Conservation (phyloP, 2,329 filamentous ascomycete species). For the Pseudocercospora vitis region DNA sequence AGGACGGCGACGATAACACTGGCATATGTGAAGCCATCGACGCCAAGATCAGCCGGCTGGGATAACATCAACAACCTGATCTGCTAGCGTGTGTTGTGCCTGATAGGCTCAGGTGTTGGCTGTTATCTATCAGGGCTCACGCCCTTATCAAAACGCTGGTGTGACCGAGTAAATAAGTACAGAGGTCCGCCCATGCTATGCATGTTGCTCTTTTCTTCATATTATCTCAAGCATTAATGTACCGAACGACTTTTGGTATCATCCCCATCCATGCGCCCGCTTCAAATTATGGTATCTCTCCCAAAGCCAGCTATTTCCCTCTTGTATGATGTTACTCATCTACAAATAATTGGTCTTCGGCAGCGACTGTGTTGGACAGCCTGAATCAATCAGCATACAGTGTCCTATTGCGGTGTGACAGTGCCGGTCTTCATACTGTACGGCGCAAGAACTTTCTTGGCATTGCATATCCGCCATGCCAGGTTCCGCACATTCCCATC, state of each 20-base stretch:
- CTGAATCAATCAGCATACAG: slow-evolving; percentile 2
- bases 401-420: slow-evolving; percentile 29
- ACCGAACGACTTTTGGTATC: not conserved
- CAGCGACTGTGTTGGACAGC: slow-evolving; percentile 12
- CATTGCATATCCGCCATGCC: slow-evolving; percentile 92
- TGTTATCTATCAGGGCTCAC: too few relatives aligned
- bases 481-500: slow-evolving; percentile 89
- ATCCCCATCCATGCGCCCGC: not conserved
- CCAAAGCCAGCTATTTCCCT: not conserved
- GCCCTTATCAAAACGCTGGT: too few relatives aligned
- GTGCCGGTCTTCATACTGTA: slow-evolving; percentile 51
- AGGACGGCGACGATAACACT: too few relatives aligned
- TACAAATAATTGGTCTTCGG: not conserved
- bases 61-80: too few relatives aligned
- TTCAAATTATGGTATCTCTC: not conserved
- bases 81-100: too few relatives aligned
- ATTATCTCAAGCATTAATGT: not conserved
- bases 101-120: too few relatives aligned
- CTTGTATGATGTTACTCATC: not conserved
- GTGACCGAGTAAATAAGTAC: too few relatives aligned
- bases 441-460: slow-evolving; percentile 78
- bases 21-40: too few relatives aligned
- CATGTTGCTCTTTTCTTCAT: not conserved
- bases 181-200: too few relatives aligned
- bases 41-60: too few relatives aligned